Evolutionary conservation across 164 flowering plant genomes (phyloP), one percentile per base, ranked within the genome.

Genomic region (Echeveria elegans): DNA sequence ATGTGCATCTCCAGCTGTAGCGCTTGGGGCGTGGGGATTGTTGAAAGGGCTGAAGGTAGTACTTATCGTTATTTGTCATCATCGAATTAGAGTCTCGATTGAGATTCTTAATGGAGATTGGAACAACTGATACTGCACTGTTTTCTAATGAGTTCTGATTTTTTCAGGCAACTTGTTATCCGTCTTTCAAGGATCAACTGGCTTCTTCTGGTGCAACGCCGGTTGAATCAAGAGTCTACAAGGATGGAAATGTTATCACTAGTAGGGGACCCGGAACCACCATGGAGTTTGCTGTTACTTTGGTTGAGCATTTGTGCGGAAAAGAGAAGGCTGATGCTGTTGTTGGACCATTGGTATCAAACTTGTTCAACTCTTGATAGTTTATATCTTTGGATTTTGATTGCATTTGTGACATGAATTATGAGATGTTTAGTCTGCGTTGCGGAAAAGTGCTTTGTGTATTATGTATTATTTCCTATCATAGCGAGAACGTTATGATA

Each of bases 181-280:
- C 96, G 18, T 77, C 91, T 16, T 88, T 88, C 50, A 82, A 88
- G 96, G 97, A 89, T 68, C 80, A 88, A 75, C 58, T 94, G 37
- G 60, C 87, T 32, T 76, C 92, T 59, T 77, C 91, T 59, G 68
- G 70, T 48, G 94, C 85, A n/a, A 77, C 75, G 19, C 73, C 82
- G 41, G 87, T 83, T 67, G 93, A 94, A 72, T 77, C 89, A 26
- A 84, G 96, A 77, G 97, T 94, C 24, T 80, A 81, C 68, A 64
- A 69, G 63, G 98, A 90, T 77, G 90, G 96, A 1, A 80, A 75
- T 30, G 86, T 79, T 58, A 82, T 94, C 59, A 94, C 96, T 2
- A 94, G 98, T 71, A 86, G 95, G 65, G 98, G 96, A 40, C 92
- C 98, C 40, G 98, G 98, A n/a, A 91, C 98, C 5, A 73, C 93